phyloP scores from a whole-genome alignment of 2,329 filamentous ascomycete species.

The Tolypocladium pustulatum region DNA sequence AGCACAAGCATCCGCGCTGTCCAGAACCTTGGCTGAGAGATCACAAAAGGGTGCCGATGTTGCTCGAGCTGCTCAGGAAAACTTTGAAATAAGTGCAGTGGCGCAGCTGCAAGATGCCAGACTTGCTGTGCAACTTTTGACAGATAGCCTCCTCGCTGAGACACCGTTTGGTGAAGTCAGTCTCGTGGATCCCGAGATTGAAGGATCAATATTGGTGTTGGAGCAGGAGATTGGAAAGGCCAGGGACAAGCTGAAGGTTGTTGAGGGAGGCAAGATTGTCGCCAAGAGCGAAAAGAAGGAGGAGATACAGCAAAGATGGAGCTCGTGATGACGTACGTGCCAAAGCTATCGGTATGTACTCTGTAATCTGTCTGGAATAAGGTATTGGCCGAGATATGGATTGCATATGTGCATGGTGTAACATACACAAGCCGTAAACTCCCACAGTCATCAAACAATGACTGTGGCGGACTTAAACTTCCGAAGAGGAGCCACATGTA shows the following conservation, averaged over 20 bases:
- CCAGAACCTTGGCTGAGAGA: constrained; percentile 27
- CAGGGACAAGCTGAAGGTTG: constrained; percentile 23
- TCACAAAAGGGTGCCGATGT: constrained; percentile 32
- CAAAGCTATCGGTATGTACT: too few relatives aligned
- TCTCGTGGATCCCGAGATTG: constrained; percentile 42
- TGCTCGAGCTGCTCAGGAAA: constrained; percentile 33
- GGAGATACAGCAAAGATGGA: constrained; percentile 31
- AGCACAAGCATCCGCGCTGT: constrained; percentile 19
- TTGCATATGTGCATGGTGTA: too few relatives aligned
- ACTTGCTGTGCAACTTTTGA: constrained; percentile 35
- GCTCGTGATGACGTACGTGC: neutral
- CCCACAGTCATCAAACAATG: too few relatives aligned
- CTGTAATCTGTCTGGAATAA: too few relatives aligned
- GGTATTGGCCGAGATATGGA: too few relatives aligned
- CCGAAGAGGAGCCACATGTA: too few relatives aligned
- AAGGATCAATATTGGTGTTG: constrained; percentile 36
- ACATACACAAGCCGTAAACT: too few relatives aligned
- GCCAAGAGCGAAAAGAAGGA: constrained; percentile 36
- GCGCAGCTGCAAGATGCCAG: constrained; percentile 35
- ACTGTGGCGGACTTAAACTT: too few relatives aligned
- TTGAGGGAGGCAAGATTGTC: constrained; percentile 25
- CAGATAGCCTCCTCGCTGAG: constrained; percentile 43
- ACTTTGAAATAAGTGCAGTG: constrained; percentile 33
- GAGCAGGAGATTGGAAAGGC: constrained; percentile 32
- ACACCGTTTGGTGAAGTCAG: constrained; percentile 35